These are phyloP conservation scores for Penicillium sp. DNA, from an alignment of 2,329 filamentous ascomycete species.

Conservation along the genomic window DNA sequence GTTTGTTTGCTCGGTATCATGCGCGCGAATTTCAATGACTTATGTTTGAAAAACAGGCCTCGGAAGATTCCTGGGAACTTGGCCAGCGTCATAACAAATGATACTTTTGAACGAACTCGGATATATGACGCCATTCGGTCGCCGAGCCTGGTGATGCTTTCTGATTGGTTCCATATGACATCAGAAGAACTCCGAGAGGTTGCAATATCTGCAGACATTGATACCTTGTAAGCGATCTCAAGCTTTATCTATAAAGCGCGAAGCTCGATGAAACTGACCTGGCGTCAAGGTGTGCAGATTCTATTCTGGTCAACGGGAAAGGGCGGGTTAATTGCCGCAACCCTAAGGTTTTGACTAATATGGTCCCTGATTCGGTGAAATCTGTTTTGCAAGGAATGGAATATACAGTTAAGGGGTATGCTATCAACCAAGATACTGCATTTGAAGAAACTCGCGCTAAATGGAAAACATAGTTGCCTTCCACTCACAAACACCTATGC, in stretches of 20 bases:
- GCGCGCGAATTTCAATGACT: background rate
- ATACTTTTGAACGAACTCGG: background rate
- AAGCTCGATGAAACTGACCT: constrained; percentile 21
- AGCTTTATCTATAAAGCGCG: background rate
- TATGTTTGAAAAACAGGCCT: background rate
- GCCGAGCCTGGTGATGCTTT: constrained; percentile 38
- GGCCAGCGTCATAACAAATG: background rate
- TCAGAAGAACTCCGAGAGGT: constrained; percentile 36
- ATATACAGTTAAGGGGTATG: background rate
- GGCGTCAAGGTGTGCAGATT: constrained; percentile 12
- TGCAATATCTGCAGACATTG: background rate
- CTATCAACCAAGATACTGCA: background rate
- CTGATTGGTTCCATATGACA: constrained; percentile 60
- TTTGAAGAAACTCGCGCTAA: background rate
- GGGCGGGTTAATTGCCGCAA: constrained; percentile 20
- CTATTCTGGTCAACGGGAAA: constrained; percentile 21
- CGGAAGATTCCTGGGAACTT: background rate
- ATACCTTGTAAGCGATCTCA: background rate
- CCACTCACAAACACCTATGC: background rate
- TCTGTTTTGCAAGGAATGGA: constrained; percentile 5
- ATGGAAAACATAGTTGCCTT: background rate
- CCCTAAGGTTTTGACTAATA: constrained; percentile 10
- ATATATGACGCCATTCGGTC: background rate
- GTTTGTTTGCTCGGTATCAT: background rate
- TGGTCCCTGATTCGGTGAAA: background rate